Percentiles rank a stretch among this genome's conserved stretches.
phyloP scores from a whole-genome alignment of 192 early-diverging fungal genomes.

The Linnemannia schmuckeri region DNA sequence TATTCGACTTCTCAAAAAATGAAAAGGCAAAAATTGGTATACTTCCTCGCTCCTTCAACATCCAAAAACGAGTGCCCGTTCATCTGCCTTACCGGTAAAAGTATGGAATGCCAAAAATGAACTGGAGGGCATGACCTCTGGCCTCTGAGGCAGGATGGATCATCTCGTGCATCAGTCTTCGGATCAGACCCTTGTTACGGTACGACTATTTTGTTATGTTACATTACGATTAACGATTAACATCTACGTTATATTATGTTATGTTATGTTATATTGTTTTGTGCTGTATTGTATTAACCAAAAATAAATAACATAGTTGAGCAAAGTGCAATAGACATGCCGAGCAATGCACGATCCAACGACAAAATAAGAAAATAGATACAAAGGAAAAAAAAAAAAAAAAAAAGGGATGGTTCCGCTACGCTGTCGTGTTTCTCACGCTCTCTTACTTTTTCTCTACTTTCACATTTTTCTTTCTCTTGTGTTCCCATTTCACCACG shows the following conservation, averaged over 20 bases:
- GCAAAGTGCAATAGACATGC: neutral
- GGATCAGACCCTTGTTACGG: slow-evolving; percentile 29
- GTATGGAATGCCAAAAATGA: slow-evolving; percentile 36
- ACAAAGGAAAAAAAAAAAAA: neutral
- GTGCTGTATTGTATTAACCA: too few species aligned
- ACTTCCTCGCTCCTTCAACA: too few species aligned
- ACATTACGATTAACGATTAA: neutral
- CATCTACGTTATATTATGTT: neutral
- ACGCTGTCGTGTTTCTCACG: neutral
- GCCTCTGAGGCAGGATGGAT: slow-evolving; percentile 44
- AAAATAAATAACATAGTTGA: neutral
- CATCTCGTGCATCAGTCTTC: slow-evolving; percentile 37
- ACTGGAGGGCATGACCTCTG: slow-evolving; percentile 40
- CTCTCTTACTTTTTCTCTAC: neutral
- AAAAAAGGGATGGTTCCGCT: neutral
- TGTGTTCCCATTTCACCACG: neutral
- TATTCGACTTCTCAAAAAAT: too few species aligned
- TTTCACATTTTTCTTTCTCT: neutral
- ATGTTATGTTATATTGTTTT: neutral
- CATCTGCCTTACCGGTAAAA: slow-evolving; percentile 32
- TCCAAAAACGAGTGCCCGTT: neutral
- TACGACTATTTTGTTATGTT: slow-evolving; percentile 10
- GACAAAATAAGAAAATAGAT: neutral
- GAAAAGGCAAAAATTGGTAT: neutral
- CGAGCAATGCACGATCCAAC: neutral